Percentiles rank a stretch among this genome's conserved stretches.
These are phyloP conservation scores for Ophiostoma triangulosporum DNA, from an alignment of 2,329 filamentous ascomycete genomes.

Conservation along the genomic window DNA sequence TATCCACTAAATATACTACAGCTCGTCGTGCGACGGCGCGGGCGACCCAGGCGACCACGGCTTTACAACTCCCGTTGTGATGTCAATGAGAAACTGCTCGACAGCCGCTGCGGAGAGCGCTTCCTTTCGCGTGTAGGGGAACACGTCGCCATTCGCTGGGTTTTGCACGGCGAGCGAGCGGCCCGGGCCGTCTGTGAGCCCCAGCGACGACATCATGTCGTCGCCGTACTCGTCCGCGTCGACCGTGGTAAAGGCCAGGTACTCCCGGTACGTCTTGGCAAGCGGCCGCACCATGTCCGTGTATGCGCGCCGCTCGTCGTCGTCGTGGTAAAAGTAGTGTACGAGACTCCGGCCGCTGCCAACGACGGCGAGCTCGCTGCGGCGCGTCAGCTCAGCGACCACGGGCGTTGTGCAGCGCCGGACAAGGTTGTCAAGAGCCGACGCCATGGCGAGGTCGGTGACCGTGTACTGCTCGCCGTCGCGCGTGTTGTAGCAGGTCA, in stretches of 20 bases:
- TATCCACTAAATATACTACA: background rate
- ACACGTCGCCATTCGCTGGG: background rate
- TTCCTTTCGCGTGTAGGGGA: background rate
- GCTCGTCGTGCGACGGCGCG: slow-evolving; percentile 12
- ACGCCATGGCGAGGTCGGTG: slow-evolving; percentile 21
- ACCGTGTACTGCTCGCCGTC: slow-evolving; percentile 23
- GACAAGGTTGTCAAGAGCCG: slow-evolving; percentile 17
- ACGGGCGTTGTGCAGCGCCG: slow-evolving; percentile 25
- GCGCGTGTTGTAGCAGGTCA: slow-evolving; percentile 28
- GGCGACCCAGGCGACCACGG: slow-evolving; percentile 9
- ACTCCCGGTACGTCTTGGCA: slow-evolving; percentile 32
- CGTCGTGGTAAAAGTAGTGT: slow-evolving; percentile 21
- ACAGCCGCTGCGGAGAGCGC: background rate
- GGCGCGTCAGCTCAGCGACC: slow-evolving; percentile 31
- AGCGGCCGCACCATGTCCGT: slow-evolving; percentile 24
- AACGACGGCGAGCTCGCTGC: slow-evolving; percentile 27
- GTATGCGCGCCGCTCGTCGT: slow-evolving; percentile 23
- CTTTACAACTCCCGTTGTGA: background rate
- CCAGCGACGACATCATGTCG: slow-evolving; percentile 28
- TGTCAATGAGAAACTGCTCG: background rate
- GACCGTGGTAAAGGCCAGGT: slow-evolving; percentile 34
- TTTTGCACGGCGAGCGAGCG: background rate
- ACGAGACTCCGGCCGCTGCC: slow-evolving; percentile 20
- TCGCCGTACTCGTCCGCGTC: slow-evolving; percentile 32
- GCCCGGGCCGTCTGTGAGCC: slow-evolving; percentile 16